Evolutionary conservation across 306 rosid species (phyloP), one percentile per base, ranked within the genome.

Genomic region (Alnus rubra): DNA sequence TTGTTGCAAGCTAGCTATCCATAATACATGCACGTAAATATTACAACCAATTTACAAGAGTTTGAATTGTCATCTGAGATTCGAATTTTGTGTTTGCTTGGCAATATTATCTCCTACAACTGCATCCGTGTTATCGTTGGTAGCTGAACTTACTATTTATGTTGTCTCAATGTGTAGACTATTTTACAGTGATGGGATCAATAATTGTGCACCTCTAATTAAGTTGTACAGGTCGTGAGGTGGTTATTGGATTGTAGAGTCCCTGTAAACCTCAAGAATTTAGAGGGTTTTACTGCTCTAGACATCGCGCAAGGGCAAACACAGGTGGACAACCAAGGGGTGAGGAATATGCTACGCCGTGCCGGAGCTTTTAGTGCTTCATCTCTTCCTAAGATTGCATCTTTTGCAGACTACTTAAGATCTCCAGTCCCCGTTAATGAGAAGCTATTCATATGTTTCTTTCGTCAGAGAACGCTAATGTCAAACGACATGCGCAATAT

Each of bases 341-440:
- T 79, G 0, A 51, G 44, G 79, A 33, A 74, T 14, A 49, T 71
- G 70, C 62, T 86, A 65, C 15, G 28, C 18, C 33, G 9, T 3
- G 60, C 69, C 6, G 8, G 19, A 53, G 19, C 23, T 3, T 3
- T 1, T 15, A 53, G 19, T 4, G 58, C n/a, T 53, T 14, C 19
- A 53, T 14, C n/a, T 16, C 19, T 15, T 53, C 7, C 45, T 4
- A 42, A 4, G 45, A 1, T 0, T 55, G 7, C 23, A 1, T 8
- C 33, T 3, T 9, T 28, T 10, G 37, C 33, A 9, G 14, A 9
- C 1, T 58, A 19, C 35, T 23, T 58, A 23, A 19, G 12, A 3
- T 58, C 64, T 23, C 31, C 14, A 7, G 1, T 58, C 13, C 3
- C 13, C 9, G 9, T 58, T 58, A 2, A 9, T 8, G 64, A 58